A percentile compares a stretch with the other conserved stretches of the same genome.
phyloP scores from a whole-genome alignment of 768 basidiomycete genomes.

The Clavaria fumosa region DNA sequence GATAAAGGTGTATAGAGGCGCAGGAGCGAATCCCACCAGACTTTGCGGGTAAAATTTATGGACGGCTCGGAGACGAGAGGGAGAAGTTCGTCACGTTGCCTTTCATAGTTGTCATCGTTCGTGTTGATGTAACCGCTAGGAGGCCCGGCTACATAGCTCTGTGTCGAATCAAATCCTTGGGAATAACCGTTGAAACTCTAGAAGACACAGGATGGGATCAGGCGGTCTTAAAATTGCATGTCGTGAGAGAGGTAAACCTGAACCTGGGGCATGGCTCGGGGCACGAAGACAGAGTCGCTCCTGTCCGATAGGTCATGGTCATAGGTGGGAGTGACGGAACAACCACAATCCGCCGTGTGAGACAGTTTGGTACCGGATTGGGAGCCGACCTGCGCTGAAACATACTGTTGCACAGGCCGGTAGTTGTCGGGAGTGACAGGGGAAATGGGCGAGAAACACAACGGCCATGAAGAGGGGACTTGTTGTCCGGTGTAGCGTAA shows the following conservation, averaged over 20 bases:
- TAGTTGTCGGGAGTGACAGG: too few relatives aligned
- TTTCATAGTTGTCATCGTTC: slow-evolving; percentile 9
- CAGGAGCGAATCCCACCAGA: slow-evolving; percentile 67
- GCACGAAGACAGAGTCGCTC: too few relatives aligned
- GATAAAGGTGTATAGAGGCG: slow-evolving; percentile 32
- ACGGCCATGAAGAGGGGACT: background rate
- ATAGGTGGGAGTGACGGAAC: background rate
- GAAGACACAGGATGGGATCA: too few relatives aligned
- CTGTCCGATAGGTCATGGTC: too few relatives aligned
- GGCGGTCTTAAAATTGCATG: too few relatives aligned
- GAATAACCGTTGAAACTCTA: too few relatives aligned
- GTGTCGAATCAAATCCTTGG: too few relatives aligned
- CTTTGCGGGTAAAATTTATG: slow-evolving; percentile 49
- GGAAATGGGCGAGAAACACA: too few relatives aligned
- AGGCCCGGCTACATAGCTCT: background rate
- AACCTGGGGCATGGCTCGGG: too few relatives aligned
- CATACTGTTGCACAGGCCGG: too few relatives aligned
- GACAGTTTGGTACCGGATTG: too few relatives aligned
- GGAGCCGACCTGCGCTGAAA: background rate
- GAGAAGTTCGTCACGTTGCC: slow-evolving; percentile 5
- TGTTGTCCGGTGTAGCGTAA: background rate
- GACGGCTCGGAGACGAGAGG: slow-evolving; percentile 42
- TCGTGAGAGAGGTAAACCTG: too few relatives aligned
- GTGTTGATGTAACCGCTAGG: slow-evolving; percentile 12
- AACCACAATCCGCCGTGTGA: background rate